Base-by-base conservation (phyloP, 768 basidiomycete species). In the Candolleomyces aberdarensis region DNA sequence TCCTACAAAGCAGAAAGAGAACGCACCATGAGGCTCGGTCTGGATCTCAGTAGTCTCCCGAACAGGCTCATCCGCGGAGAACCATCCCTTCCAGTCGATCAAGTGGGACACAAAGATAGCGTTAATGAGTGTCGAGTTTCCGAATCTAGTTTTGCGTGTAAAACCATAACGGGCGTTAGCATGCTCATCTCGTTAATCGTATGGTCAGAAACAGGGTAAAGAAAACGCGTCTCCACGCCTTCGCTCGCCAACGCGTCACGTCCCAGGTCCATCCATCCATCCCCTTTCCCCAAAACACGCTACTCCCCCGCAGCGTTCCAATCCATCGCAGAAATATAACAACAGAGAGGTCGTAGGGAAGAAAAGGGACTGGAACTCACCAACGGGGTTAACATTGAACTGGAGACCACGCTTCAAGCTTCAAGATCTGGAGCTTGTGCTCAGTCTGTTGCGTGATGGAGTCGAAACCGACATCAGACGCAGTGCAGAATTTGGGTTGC, bases 41-140 rank as follows among this genome's bases (percentile, higher is more conserved):
- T 96, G 92, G 72, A 99, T 98, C 71, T 98, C 96, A 17, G 97
- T 98, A 11, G 96, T 99, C 78, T 95, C 91, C 67, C 94, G 85
- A 46, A 96, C 89, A 13, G 92, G 89, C 68, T 94, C 93, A 62
- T 96, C 91, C 9, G 93, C 76, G 62, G 89, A 85, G 65, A 94
- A 77, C 29, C 97, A 90, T 40, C 97, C 96, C 83, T 99, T 98
- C 43, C 94, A 92, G 80, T 97, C 96, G 70, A 98, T 90, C 73
- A 99, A 84, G 79, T 98, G 96, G 59, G 95, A 96, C 62, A 96
- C 96, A 72, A 99, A 99, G 75, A 99, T 92, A 51, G 96, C 98
- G 84, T 98, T 98, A 74, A 98, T 94, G 70, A 99, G 81, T 49
- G 96, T 98, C 70, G 95, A 96, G 82, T 99, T 99, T 74, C 96